Base-by-base conservation (phyloP, 2,329 filamentous ascomycete genomes). In the Fusarium sp. region DNA sequence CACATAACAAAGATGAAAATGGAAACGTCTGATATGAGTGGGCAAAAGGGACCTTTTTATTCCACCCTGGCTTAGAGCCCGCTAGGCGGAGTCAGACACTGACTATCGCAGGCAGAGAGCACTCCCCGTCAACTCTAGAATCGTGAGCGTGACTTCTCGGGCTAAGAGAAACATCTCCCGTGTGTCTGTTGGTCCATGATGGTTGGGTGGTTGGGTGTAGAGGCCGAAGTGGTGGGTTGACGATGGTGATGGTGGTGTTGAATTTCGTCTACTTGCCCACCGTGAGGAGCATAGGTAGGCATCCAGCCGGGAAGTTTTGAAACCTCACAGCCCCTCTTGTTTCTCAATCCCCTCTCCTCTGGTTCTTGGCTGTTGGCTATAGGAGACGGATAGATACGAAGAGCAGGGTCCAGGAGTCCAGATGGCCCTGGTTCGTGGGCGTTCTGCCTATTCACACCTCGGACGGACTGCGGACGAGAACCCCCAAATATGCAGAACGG, bases 161-260 rank as follows among this genome's bases (percentile, higher is more conserved):
- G 29, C 42, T 55, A 53, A 65, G 71, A 54, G 49, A 61, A 64
- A 56, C 57, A 23, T 70, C 56, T 46, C 56, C 44, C 42, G 62
- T 62, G 64, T 73, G 68, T 49, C 62, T 66, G 68, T 49, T 67
- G 72, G 64, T 54, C 64, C 61, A 67, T 57, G 60, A 13, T 68
- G 64, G 62, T 64, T 73, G 64, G 54, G 53, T 40, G 42, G 38
- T 63, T 54, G 66, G 61, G 62, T 61, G 55, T 53, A 53, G 42
- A 63, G 33, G 49, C 42, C 42, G 62, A 67, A 59, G 53, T 60
- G 71, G 72, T 74, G 68, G 71, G 67, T 67, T 64, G 55, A 42
- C 58, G 57, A 66, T 64, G 55, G 59, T 62, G 51, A 61, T 65
- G 61, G 61, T 66, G 65, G 62, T 64, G 61, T 58, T 62, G 59